Percentiles rank a stretch among this genome's conserved stretches.
Conservation (phyloP, 768 basidiomycete genomes). For the Boletus sp. region DNA sequence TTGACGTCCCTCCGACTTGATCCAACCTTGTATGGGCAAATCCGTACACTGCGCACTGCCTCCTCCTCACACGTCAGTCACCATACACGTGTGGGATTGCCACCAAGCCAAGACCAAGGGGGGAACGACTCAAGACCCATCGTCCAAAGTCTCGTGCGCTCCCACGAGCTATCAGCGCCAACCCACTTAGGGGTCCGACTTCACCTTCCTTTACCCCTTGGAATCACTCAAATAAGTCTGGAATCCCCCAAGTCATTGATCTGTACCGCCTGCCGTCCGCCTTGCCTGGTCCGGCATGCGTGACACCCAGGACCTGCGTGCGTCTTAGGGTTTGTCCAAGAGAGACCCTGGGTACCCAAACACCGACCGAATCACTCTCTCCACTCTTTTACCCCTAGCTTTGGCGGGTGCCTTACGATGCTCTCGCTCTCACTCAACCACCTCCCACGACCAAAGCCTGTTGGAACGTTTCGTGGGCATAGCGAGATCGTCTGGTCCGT, state of each 20-base stretch:
- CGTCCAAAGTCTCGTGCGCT: slow-evolving; percentile 10
- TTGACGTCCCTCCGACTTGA: slow-evolving; percentile 4
- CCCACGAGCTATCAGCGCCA: slow-evolving; percentile 28
- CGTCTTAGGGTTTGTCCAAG: slow-evolving; percentile 31
- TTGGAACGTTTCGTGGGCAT: slow-evolving; percentile 23
- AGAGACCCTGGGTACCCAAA: slow-evolving; percentile 25
- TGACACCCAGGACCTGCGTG: slow-evolving; percentile 29
- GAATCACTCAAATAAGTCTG: slow-evolving; percentile 30
- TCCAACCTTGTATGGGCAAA: slow-evolving; percentile 9
- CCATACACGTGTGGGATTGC: slow-evolving; percentile 4
- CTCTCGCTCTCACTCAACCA: slow-evolving; percentile 33
- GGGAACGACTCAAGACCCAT: background rate
- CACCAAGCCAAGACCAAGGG: background rate
- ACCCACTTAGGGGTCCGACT: slow-evolving; percentile 33
- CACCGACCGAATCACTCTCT: slow-evolving; percentile 22
- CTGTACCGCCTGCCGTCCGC: slow-evolving; percentile 32
- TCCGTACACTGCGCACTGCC: slow-evolving; percentile 1
- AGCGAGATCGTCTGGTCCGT: slow-evolving; percentile 31
- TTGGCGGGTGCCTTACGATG: slow-evolving; percentile 22
- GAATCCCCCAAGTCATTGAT: slow-evolving; percentile 32
- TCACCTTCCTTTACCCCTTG: slow-evolving; percentile 17
- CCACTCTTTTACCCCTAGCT: slow-evolving; percentile 25
- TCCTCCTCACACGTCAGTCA: slow-evolving; percentile 9
- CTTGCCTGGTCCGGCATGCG: slow-evolving; percentile 33
- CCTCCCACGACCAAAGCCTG: slow-evolving; percentile 23